Evolutionary conservation across 176 grass and related monocot genomes (phyloP), one percentile per base, ranked within the genome.

Genomic region (Eleusine indica): DNA sequence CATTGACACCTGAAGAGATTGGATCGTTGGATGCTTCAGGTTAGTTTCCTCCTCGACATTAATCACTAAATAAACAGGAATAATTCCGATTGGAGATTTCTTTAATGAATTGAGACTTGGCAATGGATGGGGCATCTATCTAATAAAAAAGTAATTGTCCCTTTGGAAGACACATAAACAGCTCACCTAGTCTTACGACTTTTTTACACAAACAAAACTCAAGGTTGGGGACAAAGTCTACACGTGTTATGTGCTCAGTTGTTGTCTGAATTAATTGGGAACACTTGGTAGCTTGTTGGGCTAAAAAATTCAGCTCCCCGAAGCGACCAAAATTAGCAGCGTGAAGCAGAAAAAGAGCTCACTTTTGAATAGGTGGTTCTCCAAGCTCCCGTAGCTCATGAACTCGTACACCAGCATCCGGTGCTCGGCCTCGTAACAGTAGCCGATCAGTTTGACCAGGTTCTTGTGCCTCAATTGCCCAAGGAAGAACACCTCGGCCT

Each of bases 401-500:
- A 82, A 97, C 74, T 97, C 94, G 77, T 97, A 97, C 1, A 97
- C 94, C 63, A 97, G 83, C 91, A 97, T 94, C 78, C 94, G 82
- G 75, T 94, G 89, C 62, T 97, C 76, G 18, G 88, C 83, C 78
- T 97, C 94, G 38, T 85, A 94, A 73, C 94, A 94, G 79, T 97
- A 97, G 11, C 91, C 94, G 72, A 97, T 90, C 48, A 97, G 53
- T 29, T 92, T 90, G 76, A 94, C 94, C 79, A 97, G 76, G 85
- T 97, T 87, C 17, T 88, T 84, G 80, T 97, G 90, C 79, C 92
- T 85, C 79, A 97, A 21, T 76, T 97, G 92, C 32, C 92, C 95
- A 5, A 97, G 95, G 75, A 94, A 93, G 56, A 97, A 92, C 48
- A 97, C 95, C 88, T 97, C 95, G 2, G 95, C 84, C 95, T 97